Evolutionary conservation across 1,139 yeast species (phyloP).

Genomic region (Pichia cactophila): DNA sequence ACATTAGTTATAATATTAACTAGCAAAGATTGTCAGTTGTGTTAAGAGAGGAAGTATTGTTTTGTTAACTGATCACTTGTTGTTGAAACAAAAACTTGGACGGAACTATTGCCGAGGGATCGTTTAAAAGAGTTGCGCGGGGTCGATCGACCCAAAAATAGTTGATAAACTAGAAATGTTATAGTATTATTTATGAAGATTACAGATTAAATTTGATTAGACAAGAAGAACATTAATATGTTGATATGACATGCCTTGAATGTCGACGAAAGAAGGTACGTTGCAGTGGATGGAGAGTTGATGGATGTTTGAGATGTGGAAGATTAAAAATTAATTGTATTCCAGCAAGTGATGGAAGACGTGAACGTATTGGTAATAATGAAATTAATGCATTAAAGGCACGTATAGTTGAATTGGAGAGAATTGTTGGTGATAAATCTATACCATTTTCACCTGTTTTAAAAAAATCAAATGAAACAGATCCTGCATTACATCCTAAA

Average conservation of each 20-base stretch:
- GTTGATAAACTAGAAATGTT: too few relatives aligned
- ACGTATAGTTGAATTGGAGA: neutral
- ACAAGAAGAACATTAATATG: too few relatives aligned
- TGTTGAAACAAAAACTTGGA: neutral
- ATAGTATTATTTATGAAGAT: too few relatives aligned
- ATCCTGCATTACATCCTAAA: too few relatives aligned
- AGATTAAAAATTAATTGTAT: neutral
- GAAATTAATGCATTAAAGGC: neutral
- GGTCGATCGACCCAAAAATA: neutral
- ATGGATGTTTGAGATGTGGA: neutral
- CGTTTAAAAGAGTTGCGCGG: neutral
- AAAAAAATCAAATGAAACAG: too few relatives aligned
- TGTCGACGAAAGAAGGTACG: neutral
- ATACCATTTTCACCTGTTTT: too few relatives aligned
- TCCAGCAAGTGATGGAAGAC: neutral
- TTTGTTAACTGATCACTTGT: neutral
- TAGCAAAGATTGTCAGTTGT: neutral
- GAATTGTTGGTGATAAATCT: too few relatives aligned
- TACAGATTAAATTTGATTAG: too few relatives aligned
- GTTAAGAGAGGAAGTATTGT: neutral
- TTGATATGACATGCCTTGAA: neutral
- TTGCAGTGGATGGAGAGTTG: neutral
- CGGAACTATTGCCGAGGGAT: neutral
- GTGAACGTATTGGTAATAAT: neutral
- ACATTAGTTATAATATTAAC: conserved; percentile 9